A percentile compares a stretch with the other conserved stretches of the same genome.
Conservation (phyloP, 2,329 filamentous ascomycete genomes). For the Fusarium setosum region DNA sequence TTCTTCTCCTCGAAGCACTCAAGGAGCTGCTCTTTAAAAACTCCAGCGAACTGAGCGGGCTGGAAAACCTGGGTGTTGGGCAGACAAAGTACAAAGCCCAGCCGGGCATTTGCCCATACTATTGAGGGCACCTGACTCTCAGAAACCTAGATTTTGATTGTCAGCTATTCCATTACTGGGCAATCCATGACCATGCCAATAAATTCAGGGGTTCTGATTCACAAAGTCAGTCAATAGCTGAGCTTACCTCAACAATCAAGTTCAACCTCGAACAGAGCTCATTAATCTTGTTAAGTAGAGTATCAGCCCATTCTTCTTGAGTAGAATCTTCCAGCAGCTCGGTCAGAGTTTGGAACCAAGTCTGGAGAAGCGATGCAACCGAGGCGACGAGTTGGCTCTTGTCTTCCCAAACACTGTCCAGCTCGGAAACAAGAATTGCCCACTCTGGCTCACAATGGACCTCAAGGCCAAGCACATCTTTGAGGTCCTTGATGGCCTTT, state of each 20-base stretch:
- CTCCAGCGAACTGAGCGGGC: constrained; percentile 47
- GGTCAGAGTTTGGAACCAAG: constrained; percentile 52
- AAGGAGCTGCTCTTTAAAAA: constrained; percentile 51
- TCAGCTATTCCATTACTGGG: neutral
- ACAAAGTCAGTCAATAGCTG: too few relatives aligned
- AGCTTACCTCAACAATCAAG: constrained; percentile 51
- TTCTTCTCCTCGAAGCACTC: constrained; percentile 48
- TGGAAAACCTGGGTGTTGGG: constrained; percentile 48
- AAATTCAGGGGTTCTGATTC: too few relatives aligned
- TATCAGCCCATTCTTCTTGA: constrained; percentile 56
- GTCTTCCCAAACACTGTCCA: constrained; percentile 54
- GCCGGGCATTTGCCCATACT: constrained; percentile 50
- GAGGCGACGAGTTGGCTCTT: constrained; percentile 50
- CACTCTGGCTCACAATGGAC: constrained; percentile 57
- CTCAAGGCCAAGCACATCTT: constrained; percentile 52
- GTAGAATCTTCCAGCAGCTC: constrained; percentile 55
- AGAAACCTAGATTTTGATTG: constrained; percentile 23
- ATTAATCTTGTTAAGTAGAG: constrained; percentile 51
- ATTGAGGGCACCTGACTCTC: constrained; percentile 46
- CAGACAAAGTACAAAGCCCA: constrained; percentile 53
- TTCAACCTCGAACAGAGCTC: constrained; percentile 42
- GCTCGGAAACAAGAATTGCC: constrained; percentile 52
- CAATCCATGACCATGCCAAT: too few relatives aligned
- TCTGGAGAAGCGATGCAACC: constrained; percentile 50
- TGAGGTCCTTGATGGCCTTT: constrained; percentile 45